These are phyloP conservation scores for Cutaneotrichosporon daszewskae DNA, from an alignment of 1,284 basidiomycete species.

Conservation along the genomic window DNA sequence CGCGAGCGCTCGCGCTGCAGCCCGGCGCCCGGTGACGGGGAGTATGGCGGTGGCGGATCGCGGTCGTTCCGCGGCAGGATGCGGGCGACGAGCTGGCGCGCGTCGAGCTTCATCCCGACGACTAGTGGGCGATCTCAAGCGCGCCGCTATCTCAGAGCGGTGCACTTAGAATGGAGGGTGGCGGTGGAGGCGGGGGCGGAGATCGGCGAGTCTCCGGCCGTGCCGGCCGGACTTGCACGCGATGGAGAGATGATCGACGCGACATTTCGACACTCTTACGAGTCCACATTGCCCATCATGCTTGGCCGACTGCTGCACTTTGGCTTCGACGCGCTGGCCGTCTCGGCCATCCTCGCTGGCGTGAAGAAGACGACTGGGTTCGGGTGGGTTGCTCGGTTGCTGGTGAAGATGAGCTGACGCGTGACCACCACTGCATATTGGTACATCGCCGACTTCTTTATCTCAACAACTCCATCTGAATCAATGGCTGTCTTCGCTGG, in stretches of 20 bases:
- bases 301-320: slow-evolving; percentile 80
- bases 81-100: slow-evolving; percentile 2
- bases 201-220: too few species aligned
- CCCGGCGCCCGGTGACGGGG: neutral
- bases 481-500: neutral
- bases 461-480: neutral
- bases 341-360: slow-evolving; percentile 86
- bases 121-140: too few species aligned
- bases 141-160: too few species aligned
- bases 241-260: too few species aligned
- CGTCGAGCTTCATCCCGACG: slow-evolving; percentile 2
- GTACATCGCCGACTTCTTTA: too few species aligned
- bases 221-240: neutral
- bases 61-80: neutral
- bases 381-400: slow-evolving; percentile 60
- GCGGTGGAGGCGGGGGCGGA: too few species aligned
- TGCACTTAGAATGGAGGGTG: too few species aligned
- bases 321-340: slow-evolving; percentile 72
- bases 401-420: too few species aligned
- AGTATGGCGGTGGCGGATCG: slow-evolving; percentile 6
- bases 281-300: slow-evolving; percentile 20
- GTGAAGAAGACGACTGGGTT: slow-evolving; percentile 86
- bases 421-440: too few species aligned
- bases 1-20: slow-evolving; percentile 1
- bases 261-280: neutral